Evolutionary conservation across 495 filamentous ascomycete species (phyloP).

Genomic region (Neurospora sp.): DNA sequence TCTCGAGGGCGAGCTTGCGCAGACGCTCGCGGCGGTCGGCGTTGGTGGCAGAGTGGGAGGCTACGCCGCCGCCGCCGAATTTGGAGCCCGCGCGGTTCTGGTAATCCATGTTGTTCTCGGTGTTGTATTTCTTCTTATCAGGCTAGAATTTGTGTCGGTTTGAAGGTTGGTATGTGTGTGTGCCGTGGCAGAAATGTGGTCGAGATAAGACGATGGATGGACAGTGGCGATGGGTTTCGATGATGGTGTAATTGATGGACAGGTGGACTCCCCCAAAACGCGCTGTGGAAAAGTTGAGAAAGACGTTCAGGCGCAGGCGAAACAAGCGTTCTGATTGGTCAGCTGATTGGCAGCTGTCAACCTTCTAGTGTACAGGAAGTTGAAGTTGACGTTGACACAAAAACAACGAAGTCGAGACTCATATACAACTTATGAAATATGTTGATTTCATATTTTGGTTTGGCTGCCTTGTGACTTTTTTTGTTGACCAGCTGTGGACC

Average conservation of each 20-base stretch:
- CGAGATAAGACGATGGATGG: not conserved
- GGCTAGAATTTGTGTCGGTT: not conserved
- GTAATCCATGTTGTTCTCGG: constrained; percentile 39
- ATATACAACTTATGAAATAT: not conserved
- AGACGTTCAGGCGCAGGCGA: not conserved
- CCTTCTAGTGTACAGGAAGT: not conserved
- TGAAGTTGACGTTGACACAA: not conserved
- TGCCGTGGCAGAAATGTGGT: not conserved
- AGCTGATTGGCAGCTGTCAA: not conserved
- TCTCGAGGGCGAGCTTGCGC: constrained; percentile 94
- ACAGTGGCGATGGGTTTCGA: not conserved
- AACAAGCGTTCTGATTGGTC: not conserved
- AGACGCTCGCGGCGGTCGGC: constrained; percentile 95
- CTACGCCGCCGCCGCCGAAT: constrained; percentile 95
- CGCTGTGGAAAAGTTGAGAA: not conserved
- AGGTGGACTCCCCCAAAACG: not conserved
- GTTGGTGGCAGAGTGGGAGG: constrained; percentile 85
- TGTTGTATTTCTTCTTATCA: not conserved
- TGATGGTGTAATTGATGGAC: not conserved
- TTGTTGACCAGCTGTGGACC: not conserved
- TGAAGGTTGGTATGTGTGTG: not conserved
- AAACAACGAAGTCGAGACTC: not conserved
- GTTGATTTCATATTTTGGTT: not conserved
- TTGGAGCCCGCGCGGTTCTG: constrained; percentile 96
- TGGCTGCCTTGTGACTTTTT: not conserved